Percentiles rank a stretch among this genome's conserved stretches.
Conservation (phyloP, 2,329 filamentous ascomycete species). For the Periglandula ipomoeae region DNA sequence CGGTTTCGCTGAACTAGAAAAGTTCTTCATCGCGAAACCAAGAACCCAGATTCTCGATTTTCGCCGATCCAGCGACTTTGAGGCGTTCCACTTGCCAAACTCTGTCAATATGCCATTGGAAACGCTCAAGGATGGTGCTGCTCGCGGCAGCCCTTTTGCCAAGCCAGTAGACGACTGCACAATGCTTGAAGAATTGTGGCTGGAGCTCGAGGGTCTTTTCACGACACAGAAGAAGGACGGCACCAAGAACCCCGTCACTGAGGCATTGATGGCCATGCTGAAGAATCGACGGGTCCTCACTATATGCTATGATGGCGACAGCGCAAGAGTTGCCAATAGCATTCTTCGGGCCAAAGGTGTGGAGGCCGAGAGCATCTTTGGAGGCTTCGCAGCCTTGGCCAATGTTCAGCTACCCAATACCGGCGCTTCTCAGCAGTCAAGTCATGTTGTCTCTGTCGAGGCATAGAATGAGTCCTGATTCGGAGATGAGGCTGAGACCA, state of each 20-base stretch:
- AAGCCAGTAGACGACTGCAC: conserved; percentile 37
- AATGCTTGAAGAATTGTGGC: conserved; percentile 38
- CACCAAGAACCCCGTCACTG: conserved; percentile 18
- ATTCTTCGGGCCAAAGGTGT: conserved; percentile 41
- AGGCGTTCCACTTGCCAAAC: conserved; percentile 32
- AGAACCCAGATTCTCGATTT: conserved; percentile 35
- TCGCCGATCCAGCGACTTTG: conserved; percentile 31
- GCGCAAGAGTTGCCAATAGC: conserved; percentile 43
- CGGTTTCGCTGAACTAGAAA: conserved; percentile 15
- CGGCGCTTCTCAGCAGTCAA: conserved; percentile 15
- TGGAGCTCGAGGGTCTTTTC: conserved; percentile 37
- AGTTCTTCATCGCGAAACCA: conserved; percentile 15
- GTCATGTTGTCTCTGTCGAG: conserved; percentile 15
- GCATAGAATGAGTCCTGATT: conserved; percentile 9
- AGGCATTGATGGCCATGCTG: conserved; percentile 20
- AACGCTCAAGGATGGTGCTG: conserved; percentile 19
- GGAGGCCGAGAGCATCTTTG: conserved; percentile 35
- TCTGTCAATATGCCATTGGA: conserved; percentile 37
- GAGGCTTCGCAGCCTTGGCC: conserved; percentile 25
- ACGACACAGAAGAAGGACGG: conserved; percentile 19
- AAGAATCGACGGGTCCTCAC: conserved; percentile 32
- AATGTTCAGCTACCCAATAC: conserved; percentile 19
- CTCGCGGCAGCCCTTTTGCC: conserved; percentile 20
- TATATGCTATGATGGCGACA: conserved; percentile 45
- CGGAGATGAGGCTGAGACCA: background rate